Evolutionary conservation across 768 basidiomycete genomes (phyloP).

Genomic region (Scleroderma citrinum): DNA sequence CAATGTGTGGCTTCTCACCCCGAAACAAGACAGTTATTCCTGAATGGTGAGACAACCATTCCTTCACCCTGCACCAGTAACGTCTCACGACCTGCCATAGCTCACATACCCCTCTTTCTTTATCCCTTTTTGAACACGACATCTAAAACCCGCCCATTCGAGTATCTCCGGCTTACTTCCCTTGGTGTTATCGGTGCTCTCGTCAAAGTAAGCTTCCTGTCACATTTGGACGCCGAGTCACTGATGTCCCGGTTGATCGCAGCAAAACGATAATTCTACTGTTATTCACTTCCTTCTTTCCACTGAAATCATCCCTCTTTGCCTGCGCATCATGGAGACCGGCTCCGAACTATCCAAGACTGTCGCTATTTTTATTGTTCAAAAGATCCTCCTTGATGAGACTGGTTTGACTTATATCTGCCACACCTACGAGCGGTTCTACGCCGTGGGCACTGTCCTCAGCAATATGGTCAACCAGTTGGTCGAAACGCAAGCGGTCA

Average conservation of each 20-base stretch:
- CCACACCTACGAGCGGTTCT: slow-evolving; percentile 99
- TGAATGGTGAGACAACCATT: slow-evolving; percentile 60
- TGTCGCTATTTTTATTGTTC: slow-evolving; percentile 99
- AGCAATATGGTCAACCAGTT: slow-evolving; percentile 99
- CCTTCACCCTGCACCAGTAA: background rate
- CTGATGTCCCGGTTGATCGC: slow-evolving; percentile 10
- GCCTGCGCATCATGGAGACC: slow-evolving; percentile 99
- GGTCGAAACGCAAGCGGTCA: slow-evolving; percentile 95
- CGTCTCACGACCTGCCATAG: slow-evolving; percentile 34
- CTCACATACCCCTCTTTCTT: slow-evolving; percentile 91
- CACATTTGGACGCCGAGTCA: background rate
- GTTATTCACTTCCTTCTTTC: slow-evolving; percentile 99
- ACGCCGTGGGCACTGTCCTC: slow-evolving; percentile 96
- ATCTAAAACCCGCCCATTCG: slow-evolving; percentile 98
- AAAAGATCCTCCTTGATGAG: slow-evolving; percentile 96
- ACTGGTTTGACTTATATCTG: slow-evolving; percentile 98
- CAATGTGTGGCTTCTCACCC: slow-evolving; percentile 98
- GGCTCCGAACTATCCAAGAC: slow-evolving; percentile 98
- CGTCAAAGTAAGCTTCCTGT: slow-evolving; percentile 67
- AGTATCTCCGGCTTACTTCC: slow-evolving; percentile 97
- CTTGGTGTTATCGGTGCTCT: slow-evolving; percentile 99
- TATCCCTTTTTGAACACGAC: slow-evolving; percentile 99
- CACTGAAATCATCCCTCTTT: slow-evolving; percentile 98
- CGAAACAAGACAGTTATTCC: slow-evolving; percentile 91
- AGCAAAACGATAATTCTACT: slow-evolving; percentile 99